phyloP scores from a whole-genome alignment of 805 yeast species.

The Candida sanyiensis region DNA sequence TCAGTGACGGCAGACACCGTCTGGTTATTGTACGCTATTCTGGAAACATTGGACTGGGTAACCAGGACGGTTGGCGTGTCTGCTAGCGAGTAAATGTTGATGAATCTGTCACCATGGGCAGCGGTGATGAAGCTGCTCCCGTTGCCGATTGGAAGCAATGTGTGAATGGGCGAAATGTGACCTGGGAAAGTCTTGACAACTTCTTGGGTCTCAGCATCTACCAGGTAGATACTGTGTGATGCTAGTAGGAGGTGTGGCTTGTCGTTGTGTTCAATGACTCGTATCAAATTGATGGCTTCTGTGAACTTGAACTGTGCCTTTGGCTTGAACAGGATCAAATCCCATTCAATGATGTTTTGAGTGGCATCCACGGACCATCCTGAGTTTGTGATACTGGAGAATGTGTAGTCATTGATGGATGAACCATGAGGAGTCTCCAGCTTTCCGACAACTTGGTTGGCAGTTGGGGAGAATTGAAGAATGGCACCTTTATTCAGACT shows the following conservation, averaged over 20 bases:
- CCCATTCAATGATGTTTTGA: conserved; percentile 61
- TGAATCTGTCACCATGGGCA: conserved; percentile 76
- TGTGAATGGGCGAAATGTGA: conserved; percentile 62
- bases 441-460: conserved; percentile 50
- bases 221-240: conserved; percentile 57
- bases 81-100: conserved; percentile 58
- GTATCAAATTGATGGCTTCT: conserved; percentile 26
- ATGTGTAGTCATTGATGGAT: conserved; percentile 46
- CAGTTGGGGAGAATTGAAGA: conserved; percentile 61
- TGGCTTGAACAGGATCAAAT: conserved; percentile 39
- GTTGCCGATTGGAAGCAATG: conserved; percentile 35
- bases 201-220: conserved; percentile 36
- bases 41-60: conserved; percentile 55
- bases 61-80: conserved; percentile 53
- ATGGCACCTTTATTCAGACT: conserved; percentile 63
- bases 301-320: conserved; percentile 38
- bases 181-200: conserved; percentile 61
- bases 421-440: conserved; percentile 41
- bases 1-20: conserved; percentile 59
- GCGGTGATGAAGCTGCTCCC: conserved; percentile 52
- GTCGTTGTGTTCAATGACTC: conserved; percentile 27
- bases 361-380: conserved; percentile 57
- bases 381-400: conserved; percentile 35
- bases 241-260: conserved; percentile 48
- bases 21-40: conserved; percentile 36